Evolutionary conservation across 2,329 filamentous ascomycete species (phyloP).

Genomic region (Xylariaceae sp.): DNA sequence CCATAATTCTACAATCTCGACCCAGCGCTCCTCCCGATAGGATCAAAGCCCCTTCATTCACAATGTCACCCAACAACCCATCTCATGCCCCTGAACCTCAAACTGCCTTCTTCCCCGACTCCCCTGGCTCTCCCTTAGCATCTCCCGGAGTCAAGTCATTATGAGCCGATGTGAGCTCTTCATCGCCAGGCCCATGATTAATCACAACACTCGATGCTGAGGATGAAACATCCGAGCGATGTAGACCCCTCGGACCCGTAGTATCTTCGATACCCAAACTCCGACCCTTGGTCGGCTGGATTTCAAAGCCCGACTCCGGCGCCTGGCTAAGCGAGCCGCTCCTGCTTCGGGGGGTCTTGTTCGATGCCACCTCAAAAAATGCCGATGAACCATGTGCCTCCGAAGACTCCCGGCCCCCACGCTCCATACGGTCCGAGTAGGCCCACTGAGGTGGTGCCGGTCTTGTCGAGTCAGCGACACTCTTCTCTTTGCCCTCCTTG

Average conservation of each 20-base stretch:
- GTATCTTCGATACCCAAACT: slow-evolving; percentile 12
- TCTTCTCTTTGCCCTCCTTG: background rate
- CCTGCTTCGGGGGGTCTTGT: slow-evolving; percentile 13
- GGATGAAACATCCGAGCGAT: slow-evolving; percentile 8
- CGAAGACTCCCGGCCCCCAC: slow-evolving; percentile 35
- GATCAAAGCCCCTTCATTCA: background rate
- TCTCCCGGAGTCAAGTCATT: background rate
- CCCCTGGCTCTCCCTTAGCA: background rate
- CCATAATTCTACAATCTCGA: slow-evolving; percentile 3
- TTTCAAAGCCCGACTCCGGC: slow-evolving; percentile 1
- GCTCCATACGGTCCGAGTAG: slow-evolving; percentile 33
- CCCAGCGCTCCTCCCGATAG: background rate
- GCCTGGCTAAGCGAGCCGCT: slow-evolving; percentile 16
- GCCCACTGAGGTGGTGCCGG: slow-evolving; percentile 17
- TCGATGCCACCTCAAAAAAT: slow-evolving; percentile 11
- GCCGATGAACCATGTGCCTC: slow-evolving; percentile 28
- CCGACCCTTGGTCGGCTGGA: background rate
- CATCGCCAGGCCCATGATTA: background rate
- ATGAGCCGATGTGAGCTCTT: background rate
- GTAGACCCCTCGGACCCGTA: slow-evolving; percentile 12
- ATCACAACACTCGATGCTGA: background rate
- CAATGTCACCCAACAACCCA: background rate
- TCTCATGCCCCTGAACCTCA: background rate
- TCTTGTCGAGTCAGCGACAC: slow-evolving; percentile 9
- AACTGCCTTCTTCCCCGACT: slow-evolving; percentile 1